Evolutionary conservation across 345 rosid genomes (phyloP).

Genomic region (Citrus mangshanensis): DNA sequence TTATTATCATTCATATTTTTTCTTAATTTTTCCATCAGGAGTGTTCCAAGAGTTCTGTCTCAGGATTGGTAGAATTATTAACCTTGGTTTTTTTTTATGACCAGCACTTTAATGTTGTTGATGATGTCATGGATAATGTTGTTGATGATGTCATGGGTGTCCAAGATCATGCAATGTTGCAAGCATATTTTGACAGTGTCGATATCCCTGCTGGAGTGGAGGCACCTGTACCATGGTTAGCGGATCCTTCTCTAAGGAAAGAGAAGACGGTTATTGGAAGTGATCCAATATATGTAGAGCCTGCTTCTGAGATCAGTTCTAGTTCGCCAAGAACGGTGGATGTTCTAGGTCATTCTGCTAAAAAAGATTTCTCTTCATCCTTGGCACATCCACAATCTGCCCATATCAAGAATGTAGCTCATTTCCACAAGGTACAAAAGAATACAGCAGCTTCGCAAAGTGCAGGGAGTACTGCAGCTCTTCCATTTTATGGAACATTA

Average conservation of each 20-base stretch:
- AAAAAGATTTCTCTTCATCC: constrained; percentile 23
- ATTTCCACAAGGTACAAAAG: neutral
- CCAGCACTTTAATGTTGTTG: constrained; percentile 22
- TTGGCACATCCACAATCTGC: constrained; percentile 11
- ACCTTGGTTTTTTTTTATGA: constrained; percentile 35
- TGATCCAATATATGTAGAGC: constrained; percentile 12
- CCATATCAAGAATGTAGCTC: constrained; percentile 16
- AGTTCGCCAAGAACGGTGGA: constrained; percentile 12
- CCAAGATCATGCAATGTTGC: constrained; percentile 50
- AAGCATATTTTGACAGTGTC: constrained; percentile 63
- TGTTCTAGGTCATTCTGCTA: constrained; percentile 23
- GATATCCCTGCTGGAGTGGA: constrained; percentile 82
- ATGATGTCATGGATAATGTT: constrained; percentile 29
- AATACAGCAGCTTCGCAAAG: constrained; percentile 21
- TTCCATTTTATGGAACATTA: constrained; percentile 17
- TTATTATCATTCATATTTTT: neutral
- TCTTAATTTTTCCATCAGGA: neutral
- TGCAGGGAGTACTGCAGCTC: constrained; percentile 12
- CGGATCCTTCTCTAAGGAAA: constrained; percentile 27
- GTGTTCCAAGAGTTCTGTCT: constrained; percentile 19
- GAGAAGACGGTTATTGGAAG: constrained; percentile 22
- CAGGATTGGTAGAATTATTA: constrained; percentile 31
- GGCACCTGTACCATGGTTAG: constrained; percentile 62
- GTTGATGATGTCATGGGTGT: constrained; percentile 31
- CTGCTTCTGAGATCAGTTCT: constrained; percentile 18